Base-by-base conservation (phyloP, 2,329 filamentous ascomycete genomes). In the Phyllachora maydis region DNA sequence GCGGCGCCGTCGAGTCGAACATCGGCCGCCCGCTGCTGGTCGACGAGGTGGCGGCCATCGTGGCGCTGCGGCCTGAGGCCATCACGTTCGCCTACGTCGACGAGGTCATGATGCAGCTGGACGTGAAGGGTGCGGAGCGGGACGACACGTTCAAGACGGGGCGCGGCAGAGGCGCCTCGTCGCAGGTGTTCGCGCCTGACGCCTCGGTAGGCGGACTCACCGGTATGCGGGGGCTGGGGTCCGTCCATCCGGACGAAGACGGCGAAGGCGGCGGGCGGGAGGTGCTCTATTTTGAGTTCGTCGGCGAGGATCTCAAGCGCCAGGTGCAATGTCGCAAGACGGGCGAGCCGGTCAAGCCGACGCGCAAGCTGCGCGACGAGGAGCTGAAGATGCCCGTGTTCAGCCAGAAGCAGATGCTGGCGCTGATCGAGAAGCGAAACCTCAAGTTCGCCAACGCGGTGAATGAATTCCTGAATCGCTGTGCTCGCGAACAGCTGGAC, bases 331-430 rank as follows among this genome's bases (percentile, higher is more conserved):
- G 73, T 41, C 63, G 66, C 25, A 77, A 75, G 42, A 79, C 74
- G 0, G 77, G 76, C 1, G 69, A 83, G 42, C 60, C 71, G 1
- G 67, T 60, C 0, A 74, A 70, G 26, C 61, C 74, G 1, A 67
- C 58, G 8, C 61, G 68, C 27, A 77, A 65, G 37, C 53, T 82
- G 31, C 61, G 67, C 28, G 65, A 83, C 11, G 82, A 92, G 38
- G 68, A 79, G 29, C 42, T 95, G 34, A 90, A 77, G 46, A 81
- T 93, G 69, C 88, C 85, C 0, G 77, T 91, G 6, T 93, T 70
- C 50, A 81, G 79, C 32, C 83, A 92, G 46, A 83, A 83, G 45
- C 81, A 92, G 47, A 81, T 95, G 75, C 70, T 76, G 41, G 64
- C 59, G 24, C 45, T 93, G 34, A 93, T 98, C 35, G 81, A 85